Evolutionary conservation across 306 rosid species (phyloP).

Genomic region (Begonia fuchsioides): DNA sequence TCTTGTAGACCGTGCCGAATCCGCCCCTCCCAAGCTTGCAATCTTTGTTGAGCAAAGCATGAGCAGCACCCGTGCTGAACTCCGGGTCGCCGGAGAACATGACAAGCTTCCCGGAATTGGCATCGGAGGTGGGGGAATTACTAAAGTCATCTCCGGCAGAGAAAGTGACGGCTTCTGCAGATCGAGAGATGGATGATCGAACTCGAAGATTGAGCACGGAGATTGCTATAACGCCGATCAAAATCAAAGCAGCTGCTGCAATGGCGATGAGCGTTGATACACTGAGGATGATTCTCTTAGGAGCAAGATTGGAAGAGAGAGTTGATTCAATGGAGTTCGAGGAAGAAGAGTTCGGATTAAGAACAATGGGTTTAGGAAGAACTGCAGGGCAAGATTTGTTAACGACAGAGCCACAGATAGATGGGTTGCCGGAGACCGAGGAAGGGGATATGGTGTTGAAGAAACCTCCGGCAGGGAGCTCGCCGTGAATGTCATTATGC

Average conservation of each 20-base stretch:
- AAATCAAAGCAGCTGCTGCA: conserved; percentile 91
- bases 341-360: conserved; percentile 82
- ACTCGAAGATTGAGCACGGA: conserved; percentile 86
- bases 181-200: conserved; percentile 37
- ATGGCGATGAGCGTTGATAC: conserved; percentile 96
- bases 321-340: conserved; percentile 35
- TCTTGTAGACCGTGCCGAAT: conserved; percentile 81
- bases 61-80: conserved; percentile 94
- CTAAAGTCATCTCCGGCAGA: conserved; percentile 89
- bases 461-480: conserved; percentile 77
- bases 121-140: conserved; percentile 78
- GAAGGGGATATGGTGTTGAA: conserved; percentile 82
- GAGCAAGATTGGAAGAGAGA: conserved; percentile 41
- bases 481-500: conserved; percentile 87
- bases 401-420: conserved; percentile 77
- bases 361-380: conserved; percentile 92
- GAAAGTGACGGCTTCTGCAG: conserved; percentile 48
- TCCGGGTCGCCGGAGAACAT: conserved; percentile 98
- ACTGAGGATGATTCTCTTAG: conserved; percentile 82
- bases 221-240: conserved; percentile 83
- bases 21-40: conserved; percentile 99
- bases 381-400: conserved; percentile 71
- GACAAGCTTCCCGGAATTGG: conserved; percentile 93
- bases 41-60: conserved; percentile 92
- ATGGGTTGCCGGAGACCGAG: conserved; percentile 70